Evolutionary conservation across 176 grass and related monocot species (phyloP).

Genomic region (Avena sativa): DNA sequence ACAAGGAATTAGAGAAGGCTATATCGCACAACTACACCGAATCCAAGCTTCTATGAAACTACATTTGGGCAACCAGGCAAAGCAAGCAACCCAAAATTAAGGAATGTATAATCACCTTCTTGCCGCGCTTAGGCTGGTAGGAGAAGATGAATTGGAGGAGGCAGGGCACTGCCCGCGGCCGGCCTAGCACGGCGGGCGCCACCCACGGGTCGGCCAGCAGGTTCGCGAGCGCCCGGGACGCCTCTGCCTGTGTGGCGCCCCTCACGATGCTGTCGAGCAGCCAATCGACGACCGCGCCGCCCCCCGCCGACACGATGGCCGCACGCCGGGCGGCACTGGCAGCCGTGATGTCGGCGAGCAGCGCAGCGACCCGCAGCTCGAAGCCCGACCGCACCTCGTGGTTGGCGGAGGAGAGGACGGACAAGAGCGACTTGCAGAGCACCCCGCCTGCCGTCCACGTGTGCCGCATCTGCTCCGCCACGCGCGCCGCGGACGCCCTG

Average conservation of each 20-base stretch:
- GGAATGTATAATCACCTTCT: slow-evolving; percentile 57
- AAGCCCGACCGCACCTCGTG: slow-evolving; percentile 88
- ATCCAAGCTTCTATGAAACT: neutral
- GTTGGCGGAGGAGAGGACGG: slow-evolving; percentile 87
- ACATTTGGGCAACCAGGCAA: slow-evolving; percentile 29
- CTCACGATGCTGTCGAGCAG: slow-evolving; percentile 78
- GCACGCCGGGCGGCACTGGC: slow-evolving; percentile 68
- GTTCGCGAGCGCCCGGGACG: slow-evolving; percentile 83
- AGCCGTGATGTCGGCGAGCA: slow-evolving; percentile 85
- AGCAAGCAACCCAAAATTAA: slow-evolving; percentile 21
- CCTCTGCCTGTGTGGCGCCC: slow-evolving; percentile 75
- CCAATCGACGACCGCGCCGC: slow-evolving; percentile 89
- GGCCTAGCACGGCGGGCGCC: slow-evolving; percentile 62
- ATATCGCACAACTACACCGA: neutral
- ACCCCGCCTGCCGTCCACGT: slow-evolving; percentile 72
- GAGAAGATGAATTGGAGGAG: slow-evolving; percentile 96
- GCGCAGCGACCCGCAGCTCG: slow-evolving; percentile 87
- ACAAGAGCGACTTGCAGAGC: slow-evolving; percentile 76
- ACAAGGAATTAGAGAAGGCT: slow-evolving; percentile 8
- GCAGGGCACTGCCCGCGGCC: slow-evolving; percentile 71
- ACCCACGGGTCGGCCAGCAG: slow-evolving; percentile 72
- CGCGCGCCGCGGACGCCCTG: slow-evolving; percentile 65
- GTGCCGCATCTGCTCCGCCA: slow-evolving; percentile 74
- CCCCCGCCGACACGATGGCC: slow-evolving; percentile 77
- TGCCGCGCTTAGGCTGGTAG: slow-evolving; percentile 77